A percentile compares a stretch with the other conserved stretches of the same genome.
Conservation (phyloP, 1,284 basidiomycete species). For the Lentinus polychrous region DNA sequence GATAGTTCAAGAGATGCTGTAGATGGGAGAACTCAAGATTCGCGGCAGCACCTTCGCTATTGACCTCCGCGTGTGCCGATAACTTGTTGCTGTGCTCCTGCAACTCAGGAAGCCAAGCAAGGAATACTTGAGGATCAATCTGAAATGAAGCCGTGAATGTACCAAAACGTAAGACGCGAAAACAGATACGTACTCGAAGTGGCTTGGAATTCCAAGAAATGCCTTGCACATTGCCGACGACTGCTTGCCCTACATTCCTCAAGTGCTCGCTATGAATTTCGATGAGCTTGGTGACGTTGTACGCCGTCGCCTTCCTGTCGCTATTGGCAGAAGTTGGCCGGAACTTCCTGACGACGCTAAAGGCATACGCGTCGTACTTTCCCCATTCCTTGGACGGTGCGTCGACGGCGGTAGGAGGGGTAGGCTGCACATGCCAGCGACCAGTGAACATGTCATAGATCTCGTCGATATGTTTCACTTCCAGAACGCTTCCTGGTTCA, state of each 20-base stretch:
- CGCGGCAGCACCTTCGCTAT: constrained; percentile 30
- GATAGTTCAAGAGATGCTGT: constrained; percentile 38
- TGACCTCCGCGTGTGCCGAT: constrained; percentile 22
- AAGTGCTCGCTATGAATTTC: constrained; percentile 52
- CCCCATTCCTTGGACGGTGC: constrained; percentile 10
- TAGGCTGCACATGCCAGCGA: constrained; percentile 20
- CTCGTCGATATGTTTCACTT: constrained; percentile 23
- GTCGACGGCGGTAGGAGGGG: constrained; percentile 14
- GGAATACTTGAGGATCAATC: constrained; percentile 49
- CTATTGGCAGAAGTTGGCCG: constrained; percentile 13
- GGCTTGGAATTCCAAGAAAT: constrained; percentile 53
- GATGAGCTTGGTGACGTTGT: constrained; percentile 24
- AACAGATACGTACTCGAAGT: constrained; percentile 34
- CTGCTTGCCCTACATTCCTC: constrained; percentile 45
- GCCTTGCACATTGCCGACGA: constrained; percentile 47
- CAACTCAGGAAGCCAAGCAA: constrained; percentile 44
- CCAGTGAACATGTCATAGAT: constrained; percentile 21
- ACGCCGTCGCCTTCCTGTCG: constrained; percentile 15
- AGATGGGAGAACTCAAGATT: constrained; percentile 31
- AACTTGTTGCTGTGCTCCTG: constrained; percentile 35
- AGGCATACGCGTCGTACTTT: constrained; percentile 24
- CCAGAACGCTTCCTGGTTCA: constrained; percentile 20
- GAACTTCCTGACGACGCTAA: constrained; percentile 24
- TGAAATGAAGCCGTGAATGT: constrained; percentile 13
- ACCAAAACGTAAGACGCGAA: neutral